A percentile compares a stretch with the other conserved stretches of the same genome.
These are phyloP conservation scores for Candida orba DNA, from an alignment of 805 yeast species.

Conservation along the genomic window DNA sequence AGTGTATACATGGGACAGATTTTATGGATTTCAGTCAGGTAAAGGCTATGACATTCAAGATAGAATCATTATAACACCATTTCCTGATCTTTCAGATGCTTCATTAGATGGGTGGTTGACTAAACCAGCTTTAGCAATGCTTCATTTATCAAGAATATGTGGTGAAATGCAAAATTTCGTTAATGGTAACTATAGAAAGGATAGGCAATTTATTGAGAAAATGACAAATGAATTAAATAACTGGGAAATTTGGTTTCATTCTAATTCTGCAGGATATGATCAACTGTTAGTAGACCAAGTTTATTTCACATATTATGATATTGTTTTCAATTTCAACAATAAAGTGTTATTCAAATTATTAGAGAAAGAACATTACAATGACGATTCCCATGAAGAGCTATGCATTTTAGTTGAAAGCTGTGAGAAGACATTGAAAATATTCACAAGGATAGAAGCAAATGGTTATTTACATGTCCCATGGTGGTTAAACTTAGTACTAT, in stretches of 20 bases:
- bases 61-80: conserved; percentile 28
- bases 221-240: conserved; percentile 11
- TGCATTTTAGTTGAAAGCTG: conserved; percentile 27
- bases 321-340: conserved; percentile 14
- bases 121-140: conserved; percentile 37
- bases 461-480: conserved; percentile 38
- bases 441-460: conserved; percentile 25
- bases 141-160: conserved; percentile 35
- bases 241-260: conserved; percentile 16
- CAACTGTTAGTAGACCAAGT: conserved; percentile 15
- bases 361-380: conserved; percentile 11
- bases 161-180: conserved; percentile 28
- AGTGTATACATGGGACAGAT: conserved; percentile 46
- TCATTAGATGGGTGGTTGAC: conserved; percentile 38
- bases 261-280: conserved; percentile 12
- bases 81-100: conserved; percentile 21
- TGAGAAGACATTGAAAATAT: conserved; percentile 25
- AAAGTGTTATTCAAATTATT: conserved; percentile 13
- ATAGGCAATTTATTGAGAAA: conserved; percentile 16
- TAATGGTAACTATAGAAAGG: conserved; percentile 7
- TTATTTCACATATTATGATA: conserved; percentile 17
- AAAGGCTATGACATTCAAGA: conserved; percentile 32
- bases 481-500: conserved; percentile 40
- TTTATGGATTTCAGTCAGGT: conserved; percentile 48
- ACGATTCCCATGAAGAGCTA: conserved; percentile 16